These are phyloP conservation scores for Martiniozyma asiatica DNA, from an alignment of 1,139 yeast species.

Conservation along the genomic window DNA sequence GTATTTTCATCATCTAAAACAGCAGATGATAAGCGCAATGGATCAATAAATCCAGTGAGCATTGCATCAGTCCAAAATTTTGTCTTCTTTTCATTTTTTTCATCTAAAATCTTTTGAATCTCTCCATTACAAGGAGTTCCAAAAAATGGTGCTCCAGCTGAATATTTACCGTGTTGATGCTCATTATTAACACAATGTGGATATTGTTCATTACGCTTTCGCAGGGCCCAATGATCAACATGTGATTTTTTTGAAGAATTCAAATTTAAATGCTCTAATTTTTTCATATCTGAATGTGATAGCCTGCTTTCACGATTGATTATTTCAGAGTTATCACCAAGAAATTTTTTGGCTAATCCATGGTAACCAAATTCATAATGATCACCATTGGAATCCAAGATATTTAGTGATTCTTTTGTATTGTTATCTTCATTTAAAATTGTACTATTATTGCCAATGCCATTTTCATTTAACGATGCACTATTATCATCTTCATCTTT, in stretches of 20 bases:
- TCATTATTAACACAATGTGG: too few relatives aligned
- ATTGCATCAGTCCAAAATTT: constrained; percentile 53
- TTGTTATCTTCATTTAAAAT: too few relatives aligned
- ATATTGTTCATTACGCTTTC: not conserved
- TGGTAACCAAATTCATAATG: constrained; percentile 3
- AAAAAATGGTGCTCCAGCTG: too few relatives aligned
- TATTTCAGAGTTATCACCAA: constrained; percentile 3
- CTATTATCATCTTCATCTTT: too few relatives aligned
- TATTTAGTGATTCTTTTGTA: too few relatives aligned
- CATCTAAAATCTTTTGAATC: constrained; percentile 8
- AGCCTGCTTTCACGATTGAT: constrained; percentile 1
- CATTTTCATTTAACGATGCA: too few relatives aligned
- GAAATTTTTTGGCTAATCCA: constrained; percentile 1
- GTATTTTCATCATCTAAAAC: constrained; percentile 72
- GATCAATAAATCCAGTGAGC: constrained; percentile 68
- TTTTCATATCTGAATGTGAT: constrained; percentile 1
- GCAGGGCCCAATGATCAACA: constrained; percentile 1
- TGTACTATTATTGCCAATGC: too few relatives aligned
- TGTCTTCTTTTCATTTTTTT: constrained; percentile 31
- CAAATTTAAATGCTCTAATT: not conserved
- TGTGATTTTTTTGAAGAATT: not conserved
- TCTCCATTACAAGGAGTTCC: too few relatives aligned
- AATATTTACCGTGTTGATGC: too few relatives aligned
- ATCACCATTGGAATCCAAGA: too few relatives aligned
- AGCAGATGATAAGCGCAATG: constrained; percentile 62